Percentiles rank a stretch among this genome's conserved stretches.
Evolutionary conservation across 148 eudicot genomes (phyloP).

Genomic region (Talinum fruticosum): DNA sequence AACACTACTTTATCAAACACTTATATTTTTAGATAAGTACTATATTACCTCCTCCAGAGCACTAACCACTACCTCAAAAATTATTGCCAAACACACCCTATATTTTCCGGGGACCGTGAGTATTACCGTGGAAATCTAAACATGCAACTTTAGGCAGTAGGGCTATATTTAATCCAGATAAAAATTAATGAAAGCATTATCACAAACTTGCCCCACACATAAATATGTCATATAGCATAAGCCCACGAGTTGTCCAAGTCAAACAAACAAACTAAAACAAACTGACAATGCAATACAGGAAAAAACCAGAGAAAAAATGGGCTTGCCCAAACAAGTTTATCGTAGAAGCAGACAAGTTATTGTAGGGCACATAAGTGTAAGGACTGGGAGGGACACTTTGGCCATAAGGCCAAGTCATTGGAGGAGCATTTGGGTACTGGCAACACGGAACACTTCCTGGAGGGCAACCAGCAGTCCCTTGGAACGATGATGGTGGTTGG

Average conservation of each 20-base stretch:
- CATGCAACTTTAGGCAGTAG: too few relatives aligned
- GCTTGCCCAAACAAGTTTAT: not conserved
- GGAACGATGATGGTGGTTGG: not conserved
- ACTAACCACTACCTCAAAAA: too few relatives aligned
- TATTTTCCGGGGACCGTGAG: too few relatives aligned
- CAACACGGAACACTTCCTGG: conserved; percentile 10
- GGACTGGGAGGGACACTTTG: conserved; percentile 10
- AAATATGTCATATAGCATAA: not conserved
- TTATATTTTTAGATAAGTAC: too few relatives aligned
- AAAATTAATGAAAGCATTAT: too few relatives aligned
- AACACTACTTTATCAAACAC: too few relatives aligned
- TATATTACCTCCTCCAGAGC: too few relatives aligned
- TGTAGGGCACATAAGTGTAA: conserved; percentile 4
- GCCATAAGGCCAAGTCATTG: not conserved
- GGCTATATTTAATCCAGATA: too few relatives aligned
- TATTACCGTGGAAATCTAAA: too few relatives aligned
- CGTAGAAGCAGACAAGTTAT: conserved; percentile 1
- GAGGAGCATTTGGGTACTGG: conserved; percentile 4
- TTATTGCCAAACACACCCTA: too few relatives aligned
- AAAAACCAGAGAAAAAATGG: conserved; percentile 1
- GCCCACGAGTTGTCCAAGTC: not conserved
- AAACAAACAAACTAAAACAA: not conserved
- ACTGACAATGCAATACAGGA: not conserved
- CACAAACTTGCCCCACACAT: too few relatives aligned
- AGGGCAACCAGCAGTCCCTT: not conserved